Evolutionary conservation across 2,329 filamentous ascomycete species (phyloP), one percentile per base, ranked within the genome.

Genomic region (Kalmusia sp.): DNA sequence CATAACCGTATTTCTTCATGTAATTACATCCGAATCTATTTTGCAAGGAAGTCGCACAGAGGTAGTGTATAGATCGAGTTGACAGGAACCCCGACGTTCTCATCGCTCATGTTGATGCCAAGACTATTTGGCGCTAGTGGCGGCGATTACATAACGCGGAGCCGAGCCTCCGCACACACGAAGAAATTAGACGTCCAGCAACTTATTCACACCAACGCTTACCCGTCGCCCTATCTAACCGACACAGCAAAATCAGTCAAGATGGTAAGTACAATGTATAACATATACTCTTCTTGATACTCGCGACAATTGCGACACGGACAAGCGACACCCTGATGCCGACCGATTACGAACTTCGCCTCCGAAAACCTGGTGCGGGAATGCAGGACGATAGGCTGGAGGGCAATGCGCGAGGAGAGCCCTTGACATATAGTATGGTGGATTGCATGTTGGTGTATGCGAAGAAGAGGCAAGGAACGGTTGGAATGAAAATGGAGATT

Each of bases 161-260:
- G 67, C 68, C 69, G 68, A 70, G 51, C 57, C 60, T 55, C 59
- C 62, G 63, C 68, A 70, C 65, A 70, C 57, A 63, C 60, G 62
- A 63, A 63, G n/a, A n/a, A 62, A 67, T 67, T 64, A 64, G 57
- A 48, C 47, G 45, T 43, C 63, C 51, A 50, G 52, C 60, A 56
- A 48, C 52, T 55, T 65, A 66, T 56, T 65, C 70, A 60, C 69
- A 71, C 57, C 64, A 64, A 61, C 69, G 67, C 66, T 64, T 65
- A 67, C 58, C 65, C 63, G 64, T 69, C 68, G 65, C 65, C 65
- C 62, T 63, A 62, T 67, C 64, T 67, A 67, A 67, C 66, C 64
- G 49, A 55, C 61, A 70, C 65, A 69, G 66, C 65, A 65, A 67
- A 72, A 70, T 70, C 69, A 68, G 70, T 70, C 71, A 75, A 71